Percentiles rank a stretch among this genome's conserved stretches.
phyloP scores from a whole-genome alignment of 345 rosid species.

The Dovyalis caffra region DNA sequence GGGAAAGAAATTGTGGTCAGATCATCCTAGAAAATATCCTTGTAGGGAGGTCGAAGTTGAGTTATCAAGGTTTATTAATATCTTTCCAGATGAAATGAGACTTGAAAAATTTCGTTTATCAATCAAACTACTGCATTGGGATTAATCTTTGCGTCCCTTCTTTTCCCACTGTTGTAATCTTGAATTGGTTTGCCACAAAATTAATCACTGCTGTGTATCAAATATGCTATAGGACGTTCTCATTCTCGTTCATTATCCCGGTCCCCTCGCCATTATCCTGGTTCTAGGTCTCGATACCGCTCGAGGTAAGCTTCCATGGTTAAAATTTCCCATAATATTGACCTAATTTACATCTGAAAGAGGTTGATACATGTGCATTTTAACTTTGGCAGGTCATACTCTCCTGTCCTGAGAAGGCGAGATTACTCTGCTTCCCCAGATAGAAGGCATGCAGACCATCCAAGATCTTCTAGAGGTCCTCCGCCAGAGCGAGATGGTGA shows the following conservation, averaged over 20 bases:
- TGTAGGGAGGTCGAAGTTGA: not conserved
- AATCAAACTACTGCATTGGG: not conserved
- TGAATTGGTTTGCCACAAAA: not conserved
- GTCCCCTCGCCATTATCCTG: constrained; percentile 65
- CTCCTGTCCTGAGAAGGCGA: constrained; percentile 65
- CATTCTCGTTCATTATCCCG: constrained; percentile 76
- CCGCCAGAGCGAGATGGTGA: constrained; percentile 59
- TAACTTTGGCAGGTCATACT: constrained; percentile 59
- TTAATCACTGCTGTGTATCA: constrained; percentile 2
- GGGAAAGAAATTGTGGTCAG: not conserved
- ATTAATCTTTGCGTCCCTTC: not conserved
- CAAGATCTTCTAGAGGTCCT: constrained; percentile 72
- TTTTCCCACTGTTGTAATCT: not conserved
- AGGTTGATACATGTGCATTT: not conserved
- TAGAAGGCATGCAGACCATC: constrained; percentile 60
- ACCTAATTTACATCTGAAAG: not conserved
- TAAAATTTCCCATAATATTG: not conserved
- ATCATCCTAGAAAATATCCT: not conserved
- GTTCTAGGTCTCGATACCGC: constrained; percentile 72
- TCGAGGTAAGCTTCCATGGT: constrained; percentile 57
- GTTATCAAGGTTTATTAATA: not conserved
- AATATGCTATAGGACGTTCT: constrained; percentile 58
- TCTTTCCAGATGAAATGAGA: not conserved
- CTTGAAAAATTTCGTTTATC: not conserved
- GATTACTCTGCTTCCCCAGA: constrained; percentile 72